Conservation (phyloP, 2,329 filamentous ascomycete species). For the Beauveria scarabaeidicola region DNA sequence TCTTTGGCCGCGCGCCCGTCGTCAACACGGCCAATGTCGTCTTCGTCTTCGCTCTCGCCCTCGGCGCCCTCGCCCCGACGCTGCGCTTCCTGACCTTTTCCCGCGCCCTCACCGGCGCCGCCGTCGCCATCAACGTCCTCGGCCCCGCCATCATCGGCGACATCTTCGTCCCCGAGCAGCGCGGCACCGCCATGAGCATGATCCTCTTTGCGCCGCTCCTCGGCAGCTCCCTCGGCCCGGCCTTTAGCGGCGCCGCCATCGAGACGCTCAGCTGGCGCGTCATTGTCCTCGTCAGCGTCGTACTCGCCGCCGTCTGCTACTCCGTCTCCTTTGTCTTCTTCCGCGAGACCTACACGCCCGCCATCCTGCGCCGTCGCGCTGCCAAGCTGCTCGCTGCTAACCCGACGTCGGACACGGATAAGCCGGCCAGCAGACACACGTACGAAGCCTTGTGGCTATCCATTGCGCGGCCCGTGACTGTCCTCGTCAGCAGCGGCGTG, state of each 20-base stretch:
- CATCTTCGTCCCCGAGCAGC: conserved; percentile 48
- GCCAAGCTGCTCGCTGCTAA: conserved; percentile 17
- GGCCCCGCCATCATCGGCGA: conserved; percentile 57
- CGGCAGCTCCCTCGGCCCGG: conserved; percentile 49
- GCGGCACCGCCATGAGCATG: conserved; percentile 50
- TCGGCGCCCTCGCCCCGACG: conserved; percentile 37
- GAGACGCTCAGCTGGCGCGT: conserved; percentile 46
- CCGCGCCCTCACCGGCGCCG: conserved; percentile 51
- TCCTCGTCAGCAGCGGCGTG: conserved; percentile 42
- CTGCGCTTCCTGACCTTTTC: conserved; percentile 41
- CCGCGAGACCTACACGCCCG: conserved; percentile 51
- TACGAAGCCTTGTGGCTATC: neutral
- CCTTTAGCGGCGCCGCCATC: conserved; percentile 45
- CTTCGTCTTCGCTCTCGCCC: conserved; percentile 40
- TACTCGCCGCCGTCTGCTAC: conserved; percentile 40
- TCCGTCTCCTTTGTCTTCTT: conserved; percentile 42
- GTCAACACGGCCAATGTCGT: conserved; percentile 44
- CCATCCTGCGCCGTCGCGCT: conserved; percentile 38
- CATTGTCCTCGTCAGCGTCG: conserved; percentile 42
- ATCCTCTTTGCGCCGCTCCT: conserved; percentile 49
- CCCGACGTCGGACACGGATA: neutral
- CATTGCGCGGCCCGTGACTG: conserved; percentile 31
- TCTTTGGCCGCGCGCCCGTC: conserved; percentile 47
- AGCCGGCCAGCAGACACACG: neutral
- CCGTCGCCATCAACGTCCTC: conserved; percentile 55